Percentiles rank a stretch among this genome's conserved stretches.
Evolutionary conservation across 306 rosid genomes (phyloP).

Genomic region (Corylus americana): DNA sequence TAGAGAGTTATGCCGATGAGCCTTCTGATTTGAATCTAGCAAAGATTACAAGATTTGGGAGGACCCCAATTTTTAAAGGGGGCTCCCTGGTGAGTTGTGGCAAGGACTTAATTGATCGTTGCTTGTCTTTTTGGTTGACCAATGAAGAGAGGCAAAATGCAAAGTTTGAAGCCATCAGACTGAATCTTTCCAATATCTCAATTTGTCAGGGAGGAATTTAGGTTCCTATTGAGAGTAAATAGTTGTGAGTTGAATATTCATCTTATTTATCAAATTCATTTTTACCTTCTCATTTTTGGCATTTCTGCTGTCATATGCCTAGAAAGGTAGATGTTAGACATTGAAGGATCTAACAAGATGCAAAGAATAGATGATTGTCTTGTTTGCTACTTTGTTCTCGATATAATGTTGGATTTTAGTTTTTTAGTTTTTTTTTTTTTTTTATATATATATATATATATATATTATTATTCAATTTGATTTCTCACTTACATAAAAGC

Average conservation of each 20-base stretch:
- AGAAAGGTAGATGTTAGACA: not conserved
- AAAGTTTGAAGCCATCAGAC: constrained; percentile 64
- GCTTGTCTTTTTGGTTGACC: constrained; percentile 73
- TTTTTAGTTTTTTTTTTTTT: too few relatives aligned
- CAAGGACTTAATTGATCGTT: not conserved
- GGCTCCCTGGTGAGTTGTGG: constrained; percentile 49
- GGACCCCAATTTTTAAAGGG: constrained; percentile 53
- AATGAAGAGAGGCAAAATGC: constrained; percentile 75
- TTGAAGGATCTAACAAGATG: not conserved
- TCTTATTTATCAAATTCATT: not conserved
- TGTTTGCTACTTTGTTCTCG: not conserved
- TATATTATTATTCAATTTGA: too few relatives aligned
- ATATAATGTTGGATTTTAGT: too few relatives aligned
- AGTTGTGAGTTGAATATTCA: constrained; percentile 12
- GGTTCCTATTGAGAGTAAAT: constrained; percentile 45
- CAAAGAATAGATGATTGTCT: not conserved
- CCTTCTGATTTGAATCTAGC: constrained; percentile 81
- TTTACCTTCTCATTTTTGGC: too few relatives aligned
- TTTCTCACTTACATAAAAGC: too few relatives aligned
- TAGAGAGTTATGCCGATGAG: constrained; percentile 66
- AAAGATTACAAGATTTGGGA: constrained; percentile 62
- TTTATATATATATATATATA: too few relatives aligned
- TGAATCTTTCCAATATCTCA: constrained; percentile 68
- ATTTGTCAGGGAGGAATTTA: constrained; percentile 36
- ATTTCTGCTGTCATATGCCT: not conserved